Conservation (phyloP, 179 eudicot genomes). For the Beta macrorhiza region DNA sequence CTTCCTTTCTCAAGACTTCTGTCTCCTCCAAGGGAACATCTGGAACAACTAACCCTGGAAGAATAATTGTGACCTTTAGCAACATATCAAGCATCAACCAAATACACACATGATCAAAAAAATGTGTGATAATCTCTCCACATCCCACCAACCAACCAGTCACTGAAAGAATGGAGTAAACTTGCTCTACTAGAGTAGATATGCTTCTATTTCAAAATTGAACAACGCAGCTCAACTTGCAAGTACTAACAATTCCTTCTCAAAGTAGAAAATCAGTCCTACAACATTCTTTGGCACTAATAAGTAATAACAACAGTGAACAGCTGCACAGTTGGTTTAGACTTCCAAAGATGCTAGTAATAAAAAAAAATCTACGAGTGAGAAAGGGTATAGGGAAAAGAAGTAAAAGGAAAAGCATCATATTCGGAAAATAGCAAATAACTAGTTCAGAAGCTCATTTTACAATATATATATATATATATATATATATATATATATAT, state of each 20-base stretch:
- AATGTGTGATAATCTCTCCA: too few species aligned
- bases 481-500: too few species aligned
- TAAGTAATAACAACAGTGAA: background rate
- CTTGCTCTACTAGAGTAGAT: background rate
- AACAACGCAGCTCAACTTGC: background rate
- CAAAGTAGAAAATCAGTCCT: background rate
- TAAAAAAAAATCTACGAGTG: background rate
- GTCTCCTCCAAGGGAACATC: conserved; percentile 98
- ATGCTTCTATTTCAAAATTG: background rate
- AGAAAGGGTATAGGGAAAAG: background rate
- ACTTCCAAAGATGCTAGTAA: background rate
- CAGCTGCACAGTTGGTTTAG: background rate
- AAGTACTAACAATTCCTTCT: background rate
- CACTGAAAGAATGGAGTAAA: background rate
- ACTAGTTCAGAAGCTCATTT: background rate
- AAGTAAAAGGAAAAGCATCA: background rate
- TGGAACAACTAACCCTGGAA: conserved; percentile 85
- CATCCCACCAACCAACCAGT: background rate
- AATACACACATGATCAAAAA: background rate
- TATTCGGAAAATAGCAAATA: background rate
- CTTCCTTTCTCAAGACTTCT: conserved; percentile 70
- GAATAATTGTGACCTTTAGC: background rate
- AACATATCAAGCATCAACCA: conserved; percentile 5
- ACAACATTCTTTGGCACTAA: background rate
- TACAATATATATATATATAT: too few species aligned